Evolutionary conservation across 345 rosid genomes (phyloP), one percentile per base, ranked within the genome.

Genomic region (Gossypium ekmanianum): DNA sequence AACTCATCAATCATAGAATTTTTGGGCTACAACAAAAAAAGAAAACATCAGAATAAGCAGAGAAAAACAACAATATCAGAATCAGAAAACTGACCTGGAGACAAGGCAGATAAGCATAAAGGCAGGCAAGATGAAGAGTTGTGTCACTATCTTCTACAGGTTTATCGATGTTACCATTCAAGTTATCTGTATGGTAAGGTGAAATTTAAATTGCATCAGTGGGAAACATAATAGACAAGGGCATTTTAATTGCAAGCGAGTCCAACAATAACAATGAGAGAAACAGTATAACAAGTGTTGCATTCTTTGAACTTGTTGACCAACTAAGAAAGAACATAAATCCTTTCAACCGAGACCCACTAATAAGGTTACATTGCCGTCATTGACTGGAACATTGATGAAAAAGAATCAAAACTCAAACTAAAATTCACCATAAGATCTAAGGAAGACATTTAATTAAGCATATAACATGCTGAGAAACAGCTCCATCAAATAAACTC

Each of bases 101-200:
- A 82, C 97, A 91, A 77, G 92, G 83, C 48, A 88, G 85, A 80
- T 87, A 82, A 29, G 94, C 97, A 85, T 89, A 91, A 18, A 92
- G 84, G 83, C 98, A 91, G 41, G 85, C 84, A 11, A 92, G 85
- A 84, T 94, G 98, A 72, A 94, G 97, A 77, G 97, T 92, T 1
- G 98, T 79, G 81, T 94, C 97, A 71, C 92, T 87, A 83, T 91
- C 97, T 81, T 91, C 97, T 43, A 92, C 84, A 0, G 92, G 90
- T 65, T 94, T 97, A 48, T 94, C 83, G n/a, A 91, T 88, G 84
- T 84, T 82, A 11, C 94, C 97, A 77, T 78, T 79, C 85, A 94
- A 75, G 78, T 86, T 86, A 77, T 88, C 98, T 92, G 79, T 9
- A 73, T 14, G 52, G 39, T 29, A 4, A 4, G 4, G 22, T 17